A percentile compares a stretch with the other conserved stretches of the same genome.
phyloP scores from a whole-genome alignment of 2,329 filamentous ascomycete species.

The Nothophoma quercina region DNA sequence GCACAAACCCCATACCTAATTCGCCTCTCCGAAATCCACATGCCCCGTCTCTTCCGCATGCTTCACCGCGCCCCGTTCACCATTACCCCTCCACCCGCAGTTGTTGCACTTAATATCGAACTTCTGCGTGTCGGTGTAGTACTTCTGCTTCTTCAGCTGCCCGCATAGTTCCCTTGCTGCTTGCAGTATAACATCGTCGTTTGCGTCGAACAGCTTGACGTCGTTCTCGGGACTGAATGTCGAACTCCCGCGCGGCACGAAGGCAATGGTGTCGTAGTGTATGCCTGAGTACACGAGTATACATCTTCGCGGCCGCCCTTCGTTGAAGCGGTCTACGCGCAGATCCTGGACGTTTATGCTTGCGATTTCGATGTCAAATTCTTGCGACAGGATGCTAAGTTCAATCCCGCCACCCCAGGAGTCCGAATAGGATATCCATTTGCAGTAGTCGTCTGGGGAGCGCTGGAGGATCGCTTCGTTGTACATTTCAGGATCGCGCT shows the following conservation, averaged over 20 bases:
- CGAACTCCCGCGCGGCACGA: slow-evolving; percentile 67
- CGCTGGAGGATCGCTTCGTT: slow-evolving; percentile 78
- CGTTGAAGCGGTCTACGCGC: slow-evolving; percentile 78
- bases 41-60: slow-evolving; percentile 68
- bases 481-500: slow-evolving; percentile 75
- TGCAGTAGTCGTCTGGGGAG: slow-evolving; percentile 75
- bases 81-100: slow-evolving; percentile 73
- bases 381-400: slow-evolving; percentile 80
- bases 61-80: slow-evolving; percentile 67
- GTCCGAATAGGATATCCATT: slow-evolving; percentile 79
- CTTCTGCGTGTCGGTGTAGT: slow-evolving; percentile 86
- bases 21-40: slow-evolving; percentile 45
- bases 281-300: slow-evolving; percentile 91
- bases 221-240: slow-evolving; percentile 76
- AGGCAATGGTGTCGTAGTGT: slow-evolving; percentile 89
- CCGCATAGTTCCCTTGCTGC: slow-evolving; percentile 64
- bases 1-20: too few species aligned
- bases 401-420: slow-evolving; percentile 95
- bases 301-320: slow-evolving; percentile 70
- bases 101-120: slow-evolving; percentile 81
- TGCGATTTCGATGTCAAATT: slow-evolving; percentile 86
- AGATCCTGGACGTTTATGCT: slow-evolving; percentile 79
- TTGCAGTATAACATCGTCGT: slow-evolving; percentile 62
- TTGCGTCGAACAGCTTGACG: slow-evolving; percentile 73
- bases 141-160: slow-evolving; percentile 74